A percentile compares a stretch with the other conserved stretches of the same genome.
Conservation (phyloP, 2,329 filamentous ascomycete genomes). For the Botrytis elliptica region DNA sequence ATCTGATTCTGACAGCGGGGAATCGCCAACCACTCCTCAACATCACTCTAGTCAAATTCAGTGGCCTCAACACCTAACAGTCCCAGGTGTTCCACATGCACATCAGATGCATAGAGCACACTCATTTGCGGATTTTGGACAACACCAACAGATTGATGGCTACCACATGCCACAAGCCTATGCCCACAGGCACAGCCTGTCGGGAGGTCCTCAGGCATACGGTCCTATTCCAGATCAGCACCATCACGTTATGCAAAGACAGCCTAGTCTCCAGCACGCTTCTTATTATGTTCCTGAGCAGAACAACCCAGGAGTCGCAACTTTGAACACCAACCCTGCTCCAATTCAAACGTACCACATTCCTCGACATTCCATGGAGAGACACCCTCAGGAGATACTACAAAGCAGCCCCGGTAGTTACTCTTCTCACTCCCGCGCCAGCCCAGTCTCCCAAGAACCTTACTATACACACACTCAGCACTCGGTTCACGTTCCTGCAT, state of each 20-base stretch:
- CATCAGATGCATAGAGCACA: constrained; percentile 48
- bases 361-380: constrained; percentile 42
- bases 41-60: constrained; percentile 47
- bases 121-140: constrained; percentile 54
- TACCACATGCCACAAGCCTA: constrained; percentile 41
- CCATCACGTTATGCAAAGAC: constrained; percentile 42
- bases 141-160: constrained; percentile 44
- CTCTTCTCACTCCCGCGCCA: constrained; percentile 54
- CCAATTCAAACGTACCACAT: constrained; percentile 49
- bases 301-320: constrained; percentile 60
- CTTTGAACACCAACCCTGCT: constrained; percentile 55
- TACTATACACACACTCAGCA: constrained; percentile 55
- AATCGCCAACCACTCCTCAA: constrained; percentile 58
- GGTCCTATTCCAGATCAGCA: constrained; percentile 46
- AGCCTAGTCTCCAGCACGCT: constrained; percentile 37
- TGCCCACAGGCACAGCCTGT: constrained; percentile 49
- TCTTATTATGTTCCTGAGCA: constrained; percentile 58
- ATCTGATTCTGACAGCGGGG: constrained; percentile 45
- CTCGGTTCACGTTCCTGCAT: constrained; percentile 48
- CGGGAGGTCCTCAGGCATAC: constrained; percentile 46
- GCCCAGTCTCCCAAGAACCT: constrained; percentile 52
- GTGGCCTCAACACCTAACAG: constrained; percentile 50
- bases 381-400: constrained; percentile 48
- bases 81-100: constrained; percentile 37
- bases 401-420: constrained; percentile 60